phyloP scores from a whole-genome alignment of 2,329 filamentous ascomycete genomes.

The Rutstroemia sydowiana region DNA sequence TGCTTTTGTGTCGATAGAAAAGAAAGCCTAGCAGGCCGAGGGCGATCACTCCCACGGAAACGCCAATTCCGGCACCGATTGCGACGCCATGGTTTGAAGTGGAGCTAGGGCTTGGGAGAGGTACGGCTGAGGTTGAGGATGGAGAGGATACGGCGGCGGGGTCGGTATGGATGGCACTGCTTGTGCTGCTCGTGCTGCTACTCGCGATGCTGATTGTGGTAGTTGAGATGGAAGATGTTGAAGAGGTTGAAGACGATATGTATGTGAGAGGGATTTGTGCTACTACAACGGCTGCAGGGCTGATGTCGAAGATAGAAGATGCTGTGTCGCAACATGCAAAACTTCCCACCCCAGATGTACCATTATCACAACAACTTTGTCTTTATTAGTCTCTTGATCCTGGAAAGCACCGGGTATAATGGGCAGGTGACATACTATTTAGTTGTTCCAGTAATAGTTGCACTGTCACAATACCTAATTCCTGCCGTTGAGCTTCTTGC shows the following conservation, averaged over 20 bases:
- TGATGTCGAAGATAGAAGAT: background rate
- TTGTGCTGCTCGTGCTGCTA: background rate
- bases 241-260: background rate
- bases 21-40: slow-evolving; percentile 12
- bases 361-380: slow-evolving; percentile 7
- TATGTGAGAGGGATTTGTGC: slow-evolving; percentile 4
- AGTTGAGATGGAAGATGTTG: background rate
- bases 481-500: slow-evolving; percentile 16
- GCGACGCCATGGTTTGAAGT: slow-evolving; percentile 8
- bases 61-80: slow-evolving; percentile 17
- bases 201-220: background rate
- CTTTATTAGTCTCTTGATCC: background rate
- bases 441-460: slow-evolving; percentile 17
- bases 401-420: background rate
- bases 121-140: slow-evolving; percentile 2
- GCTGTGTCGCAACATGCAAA: slow-evolving; percentile 5
- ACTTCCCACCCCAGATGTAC: background rate
- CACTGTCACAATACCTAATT: slow-evolving; percentile 18
- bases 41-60: slow-evolving; percentile 10
- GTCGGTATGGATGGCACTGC: background rate
- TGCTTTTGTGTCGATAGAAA: slow-evolving; percentile 1
- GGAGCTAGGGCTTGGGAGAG: slow-evolving; percentile 5
- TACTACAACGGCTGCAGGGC: background rate
- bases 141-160: background rate
- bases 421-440: slow-evolving; percentile 12